Evolutionary conservation across 2,329 filamentous ascomycete genomes (phyloP).

Genomic region (Fusarium euwallaceae): DNA sequence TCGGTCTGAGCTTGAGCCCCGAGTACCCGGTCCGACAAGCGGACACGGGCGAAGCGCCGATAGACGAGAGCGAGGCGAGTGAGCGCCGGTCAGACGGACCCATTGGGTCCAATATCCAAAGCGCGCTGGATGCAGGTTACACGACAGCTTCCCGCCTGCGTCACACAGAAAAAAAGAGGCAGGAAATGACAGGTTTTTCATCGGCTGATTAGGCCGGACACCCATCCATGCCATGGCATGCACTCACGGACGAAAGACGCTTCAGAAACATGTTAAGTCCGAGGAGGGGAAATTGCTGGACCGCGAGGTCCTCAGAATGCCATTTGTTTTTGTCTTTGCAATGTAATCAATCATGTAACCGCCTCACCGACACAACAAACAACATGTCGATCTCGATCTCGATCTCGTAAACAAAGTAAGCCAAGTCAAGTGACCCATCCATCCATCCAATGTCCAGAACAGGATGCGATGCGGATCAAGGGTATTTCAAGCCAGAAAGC

Average conservation of each 20-base stretch:
- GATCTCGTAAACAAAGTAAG: slow-evolving; percentile 12
- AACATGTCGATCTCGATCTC: slow-evolving; percentile 7
- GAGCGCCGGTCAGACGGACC: slow-evolving; percentile 7
- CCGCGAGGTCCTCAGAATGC: slow-evolving; percentile 3
- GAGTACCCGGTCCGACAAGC: neutral
- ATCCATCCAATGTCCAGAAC: slow-evolving; percentile 10
- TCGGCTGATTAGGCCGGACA: slow-evolving; percentile 17
- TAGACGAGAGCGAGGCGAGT: neutral
- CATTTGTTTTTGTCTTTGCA: slow-evolving; percentile 5
- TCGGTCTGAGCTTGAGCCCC: neutral
- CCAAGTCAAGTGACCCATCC: neutral
- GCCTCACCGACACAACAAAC: slow-evolving; percentile 2
- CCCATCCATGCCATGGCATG: neutral
- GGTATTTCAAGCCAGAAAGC: slow-evolving; percentile 25
- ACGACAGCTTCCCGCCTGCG: slow-evolving; percentile 19
- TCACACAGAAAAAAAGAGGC: slow-evolving; percentile 6
- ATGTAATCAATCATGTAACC: slow-evolving; percentile 3
- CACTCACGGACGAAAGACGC: neutral
- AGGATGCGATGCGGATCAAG: slow-evolving; percentile 10
- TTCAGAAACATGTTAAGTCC: neutral
- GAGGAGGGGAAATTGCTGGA: neutral
- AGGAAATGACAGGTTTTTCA: slow-evolving; percentile 13
- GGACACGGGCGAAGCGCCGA: slow-evolving; percentile 4
- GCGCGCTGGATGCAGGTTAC: slow-evolving; percentile 25
- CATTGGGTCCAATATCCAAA: neutral